These are phyloP conservation scores for Umbelopsis vinacea DNA, from an alignment of 192 early-diverging fungal genomes.

Conservation along the genomic window DNA sequence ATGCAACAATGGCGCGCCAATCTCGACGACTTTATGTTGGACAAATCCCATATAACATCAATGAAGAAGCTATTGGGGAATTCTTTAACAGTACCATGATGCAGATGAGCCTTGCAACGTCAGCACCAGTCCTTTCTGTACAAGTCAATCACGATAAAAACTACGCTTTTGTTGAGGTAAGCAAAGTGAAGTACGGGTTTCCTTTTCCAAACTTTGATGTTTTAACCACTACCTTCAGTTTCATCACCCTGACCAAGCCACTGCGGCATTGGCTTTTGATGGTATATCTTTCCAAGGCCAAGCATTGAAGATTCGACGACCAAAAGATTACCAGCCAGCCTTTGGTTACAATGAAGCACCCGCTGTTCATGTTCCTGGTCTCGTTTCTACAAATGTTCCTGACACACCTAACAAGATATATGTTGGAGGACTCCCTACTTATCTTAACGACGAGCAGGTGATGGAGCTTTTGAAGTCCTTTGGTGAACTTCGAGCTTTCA, in stretches of 20 bases:
- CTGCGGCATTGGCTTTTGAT: constrained; percentile 91
- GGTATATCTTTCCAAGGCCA: constrained; percentile 85
- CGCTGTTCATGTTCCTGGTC: constrained; percentile 69
- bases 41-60: constrained; percentile 79
- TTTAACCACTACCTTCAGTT: constrained; percentile 60
- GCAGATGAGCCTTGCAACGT: constrained; percentile 72
- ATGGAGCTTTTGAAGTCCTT: constrained; percentile 93
- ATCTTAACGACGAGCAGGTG: constrained; percentile 91
- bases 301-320: constrained; percentile 88
- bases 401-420: constrained; percentile 95
- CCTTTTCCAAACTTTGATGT: constrained; percentile 15
- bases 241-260: constrained; percentile 85
- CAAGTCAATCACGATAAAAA: constrained; percentile 95
- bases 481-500: constrained; percentile 92
- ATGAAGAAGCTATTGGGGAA: constrained; percentile 73
- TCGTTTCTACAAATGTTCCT: constrained; percentile 88
- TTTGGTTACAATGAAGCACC: constrained; percentile 53
- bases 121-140: constrained; percentile 73
- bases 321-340: constrained; percentile 88
- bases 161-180: constrained; percentile 95
- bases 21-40: constrained; percentile 90
- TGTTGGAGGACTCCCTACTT: constrained; percentile 88
- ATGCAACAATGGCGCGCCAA: constrained; percentile 70
- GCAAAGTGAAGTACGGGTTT: neutral
- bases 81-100: constrained; percentile 92